phyloP scores from a whole-genome alignment of 228 moss, liverwort and hornwort genomes.

The Sphagnum fallax region DNA sequence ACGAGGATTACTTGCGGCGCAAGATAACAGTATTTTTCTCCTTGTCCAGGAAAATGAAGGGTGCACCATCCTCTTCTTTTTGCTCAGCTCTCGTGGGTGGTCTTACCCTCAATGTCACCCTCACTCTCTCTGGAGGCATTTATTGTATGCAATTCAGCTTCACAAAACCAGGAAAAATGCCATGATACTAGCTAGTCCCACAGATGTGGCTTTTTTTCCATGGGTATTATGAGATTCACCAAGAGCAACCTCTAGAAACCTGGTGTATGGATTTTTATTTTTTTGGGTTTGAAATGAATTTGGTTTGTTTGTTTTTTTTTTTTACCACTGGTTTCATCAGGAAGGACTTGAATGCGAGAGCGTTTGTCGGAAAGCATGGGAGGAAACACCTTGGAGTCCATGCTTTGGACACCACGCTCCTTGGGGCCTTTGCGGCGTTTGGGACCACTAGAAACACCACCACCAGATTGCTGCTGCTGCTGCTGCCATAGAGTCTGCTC shows the following conservation, averaged over 20 bases:
- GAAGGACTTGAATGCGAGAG: constrained; percentile 12
- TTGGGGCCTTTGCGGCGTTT: constrained; percentile 20
- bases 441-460: constrained; percentile 4
- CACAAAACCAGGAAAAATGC: too few relatives aligned
- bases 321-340: constrained; percentile 29
- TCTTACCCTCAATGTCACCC: constrained; percentile 75
- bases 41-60: constrained; percentile 76
- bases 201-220: background rate
- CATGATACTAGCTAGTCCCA: background rate
- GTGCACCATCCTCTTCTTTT: constrained; percentile 62
- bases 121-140: constrained; percentile 55
- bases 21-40: constrained; percentile 75
- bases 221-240: background rate
- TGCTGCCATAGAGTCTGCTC: constrained; percentile 11
- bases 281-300: too few relatives aligned
- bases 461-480: constrained; percentile 17
- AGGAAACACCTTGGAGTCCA: constrained; percentile 22
- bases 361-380: constrained; percentile 31
- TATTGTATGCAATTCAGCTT: background rate
- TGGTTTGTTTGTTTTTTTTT: constrained; percentile 8
- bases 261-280: too few relatives aligned
- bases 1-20: constrained; percentile 57
- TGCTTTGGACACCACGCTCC: constrained; percentile 20
- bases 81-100: constrained; percentile 66
- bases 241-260: background rate